These are phyloP conservation scores for Fraxinus americana DNA, from an alignment of 257 asterid genomes.

Conservation along the genomic window DNA sequence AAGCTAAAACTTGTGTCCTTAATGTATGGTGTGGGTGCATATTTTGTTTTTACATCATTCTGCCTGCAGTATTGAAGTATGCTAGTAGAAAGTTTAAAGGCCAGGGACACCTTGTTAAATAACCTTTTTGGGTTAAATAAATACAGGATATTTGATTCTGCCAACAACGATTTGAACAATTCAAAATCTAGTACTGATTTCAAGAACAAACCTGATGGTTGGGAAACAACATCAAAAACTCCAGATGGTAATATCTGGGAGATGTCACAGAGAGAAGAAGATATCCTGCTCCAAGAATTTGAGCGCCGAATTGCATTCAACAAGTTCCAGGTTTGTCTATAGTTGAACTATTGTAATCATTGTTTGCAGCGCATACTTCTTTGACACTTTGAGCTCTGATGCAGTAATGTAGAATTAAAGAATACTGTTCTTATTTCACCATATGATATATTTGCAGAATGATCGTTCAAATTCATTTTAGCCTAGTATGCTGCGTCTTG, in stretches of 20 bases:
- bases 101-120: background rate
- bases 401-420: too few relatives aligned
- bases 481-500: background rate
- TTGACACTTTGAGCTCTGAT: background rate
- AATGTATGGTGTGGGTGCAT: background rate
- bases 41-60: background rate
- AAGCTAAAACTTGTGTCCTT: background rate
- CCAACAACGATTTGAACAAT: conserved; percentile 56
- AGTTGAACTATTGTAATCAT: background rate
- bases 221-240: conserved; percentile 18
- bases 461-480: background rate
- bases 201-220: conserved; percentile 3
- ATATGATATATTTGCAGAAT: background rate
- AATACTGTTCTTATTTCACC: background rate
- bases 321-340: conserved; percentile 74
- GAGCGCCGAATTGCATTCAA: conserved; percentile 92
- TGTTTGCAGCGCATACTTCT: background rate
- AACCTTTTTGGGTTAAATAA: conserved; percentile 17
- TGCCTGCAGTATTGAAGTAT: background rate
- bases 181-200: conserved; percentile 26
- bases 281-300: conserved; percentile 89
- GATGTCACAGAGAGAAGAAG: conserved; percentile 94
- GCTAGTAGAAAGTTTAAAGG: background rate
- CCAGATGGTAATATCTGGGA: conserved; percentile 88
- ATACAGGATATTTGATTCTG: conserved; percentile 77